These are phyloP conservation scores for Cenchrus purpureus DNA, from an alignment of 176 grass and related monocot genomes.

Conservation along the genomic window DNA sequence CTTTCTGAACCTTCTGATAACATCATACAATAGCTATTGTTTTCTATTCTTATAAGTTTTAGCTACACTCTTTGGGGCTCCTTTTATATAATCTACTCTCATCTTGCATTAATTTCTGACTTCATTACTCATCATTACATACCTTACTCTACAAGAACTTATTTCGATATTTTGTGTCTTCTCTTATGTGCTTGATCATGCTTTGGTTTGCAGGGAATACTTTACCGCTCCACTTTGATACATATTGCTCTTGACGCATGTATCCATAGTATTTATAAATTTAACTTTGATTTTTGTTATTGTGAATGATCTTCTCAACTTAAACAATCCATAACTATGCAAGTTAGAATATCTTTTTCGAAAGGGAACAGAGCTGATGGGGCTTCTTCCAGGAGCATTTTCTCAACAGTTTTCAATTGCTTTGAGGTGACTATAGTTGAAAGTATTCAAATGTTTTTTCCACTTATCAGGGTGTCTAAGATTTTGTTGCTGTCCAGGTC, in stretches of 20 bases:
- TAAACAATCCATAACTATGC: slow-evolving; percentile 58
- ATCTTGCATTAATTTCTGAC: not conserved
- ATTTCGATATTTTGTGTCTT: not conserved
- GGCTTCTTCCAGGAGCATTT: slow-evolving; percentile 55
- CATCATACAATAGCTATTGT: not conserved
- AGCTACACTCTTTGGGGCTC: not conserved
- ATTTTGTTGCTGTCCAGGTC: slow-evolving; percentile 54
- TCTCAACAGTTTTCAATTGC: slow-evolving; percentile 62
- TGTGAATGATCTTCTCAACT: slow-evolving; percentile 24
- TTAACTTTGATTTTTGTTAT: slow-evolving; percentile 22
- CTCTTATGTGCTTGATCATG: not conserved
- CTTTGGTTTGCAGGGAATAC: slow-evolving; percentile 67
- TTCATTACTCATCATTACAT: slow-evolving; percentile 2
- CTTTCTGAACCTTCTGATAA: not conserved
- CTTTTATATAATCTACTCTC: not conserved
- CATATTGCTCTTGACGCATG: slow-evolving; percentile 80
- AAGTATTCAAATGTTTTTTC: slow-evolving; percentile 17
- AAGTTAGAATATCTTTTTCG: slow-evolving; percentile 79
- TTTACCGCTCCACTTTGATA: slow-evolving; percentile 61
- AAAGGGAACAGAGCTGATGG: slow-evolving; percentile 51
- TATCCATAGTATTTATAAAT: slow-evolving; percentile 57
- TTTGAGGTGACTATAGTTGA: slow-evolving; percentile 53
- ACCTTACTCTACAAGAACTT: slow-evolving; percentile 5
- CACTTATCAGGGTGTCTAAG: not conserved
- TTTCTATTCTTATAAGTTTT: not conserved